Evolutionary conservation across 768 basidiomycete genomes (phyloP), one percentile per base, ranked within the genome.

Genomic region (Termitomyces sp.): DNA sequence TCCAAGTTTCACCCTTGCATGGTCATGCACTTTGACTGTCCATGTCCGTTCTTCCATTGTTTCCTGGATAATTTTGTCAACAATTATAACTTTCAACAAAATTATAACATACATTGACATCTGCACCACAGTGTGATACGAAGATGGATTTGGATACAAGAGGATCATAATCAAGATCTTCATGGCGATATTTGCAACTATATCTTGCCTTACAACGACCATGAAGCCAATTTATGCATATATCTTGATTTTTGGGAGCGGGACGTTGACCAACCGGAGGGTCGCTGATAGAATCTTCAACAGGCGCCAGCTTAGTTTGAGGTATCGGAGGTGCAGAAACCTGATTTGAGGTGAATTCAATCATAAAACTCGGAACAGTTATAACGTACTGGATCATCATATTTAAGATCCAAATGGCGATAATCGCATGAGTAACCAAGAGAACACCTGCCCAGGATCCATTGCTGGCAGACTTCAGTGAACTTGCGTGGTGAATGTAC

Each of bases 1-100:
- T 32, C 79, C 79, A 46, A 90, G 72, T 22, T 74, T 79, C 20
- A 86, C 79, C 51, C 73, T 76, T 22, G 80, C 84, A 54, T 86
- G 79, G 37, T 84, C 79, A 42, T 83, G 75, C 7, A 88, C 65
- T 0, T 68, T 74, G 13, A 78, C 48, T 13, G 56, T 58, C 61
- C 65, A 66, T 6, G 60, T 22, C 10, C 36, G 54, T 39, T 34
- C 56, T 52, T 56, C 57, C n/a, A 26, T 55, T 14, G 43, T 43
- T 37, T 22, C 29, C 60, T 61, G 26, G 0, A 22, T 5, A 4
- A 29, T 1, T 9, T 12, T 13, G 8, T 46, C 2, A 57, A 20
- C 9, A 37, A 29, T 1, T 4, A 4, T 29, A 20, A 1, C 7
- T 26, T 4, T 14, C 8, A 44, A 26, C 5, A 9, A 4, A 37